A percentile compares a stretch with the other conserved stretches of the same genome.
These are phyloP conservation scores for Penicillium brasilianum DNA, from an alignment of 2,329 filamentous ascomycete species.

Conservation along the genomic window DNA sequence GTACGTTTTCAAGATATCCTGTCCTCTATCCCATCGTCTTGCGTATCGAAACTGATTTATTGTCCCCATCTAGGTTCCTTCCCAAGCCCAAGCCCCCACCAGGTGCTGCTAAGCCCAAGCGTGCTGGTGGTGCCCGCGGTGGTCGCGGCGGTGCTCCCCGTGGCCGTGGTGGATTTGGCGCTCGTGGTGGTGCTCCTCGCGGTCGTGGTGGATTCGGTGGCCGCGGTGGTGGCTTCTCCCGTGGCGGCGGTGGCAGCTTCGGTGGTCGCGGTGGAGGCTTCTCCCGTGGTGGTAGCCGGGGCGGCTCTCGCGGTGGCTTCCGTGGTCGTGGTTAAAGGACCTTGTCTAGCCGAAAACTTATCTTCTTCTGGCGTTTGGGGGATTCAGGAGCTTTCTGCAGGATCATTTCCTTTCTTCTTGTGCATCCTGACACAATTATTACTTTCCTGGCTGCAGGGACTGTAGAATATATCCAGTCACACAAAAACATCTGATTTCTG, in stretches of 20 bases:
- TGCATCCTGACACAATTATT: conserved; percentile 43
- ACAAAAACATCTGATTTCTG: conserved; percentile 27
- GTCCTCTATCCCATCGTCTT: background rate
- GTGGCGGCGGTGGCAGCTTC: conserved; percentile 25
- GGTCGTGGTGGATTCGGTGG: conserved; percentile 22
- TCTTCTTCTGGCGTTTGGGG: conserved; percentile 52
- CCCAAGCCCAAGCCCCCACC: conserved; percentile 83
- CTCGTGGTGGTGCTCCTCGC: conserved; percentile 35
- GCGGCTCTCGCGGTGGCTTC: conserved; percentile 26
- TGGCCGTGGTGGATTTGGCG: conserved; percentile 28
- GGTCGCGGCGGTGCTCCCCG: conserved; percentile 41
- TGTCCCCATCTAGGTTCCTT: conserved; percentile 67
- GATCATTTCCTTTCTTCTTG: conserved; percentile 45
- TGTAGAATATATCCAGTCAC: conserved; percentile 40
- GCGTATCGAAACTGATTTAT: conserved; percentile 20
- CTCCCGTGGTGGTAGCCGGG: conserved; percentile 23
- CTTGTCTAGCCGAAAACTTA: conserved; percentile 34
- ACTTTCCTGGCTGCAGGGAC: conserved; percentile 35
- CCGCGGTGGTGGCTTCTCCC: conserved; percentile 23
- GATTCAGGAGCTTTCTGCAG: conserved; percentile 47
- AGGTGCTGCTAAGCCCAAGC: conserved; percentile 71
- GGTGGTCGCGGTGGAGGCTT: conserved; percentile 34
- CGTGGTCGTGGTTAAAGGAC: conserved; percentile 34
- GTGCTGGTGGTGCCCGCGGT: conserved; percentile 65
- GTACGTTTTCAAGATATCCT: conserved; percentile 43